phyloP scores from a whole-genome alignment of 1,139 yeast species.

The Magnusiomyces ingens region DNA sequence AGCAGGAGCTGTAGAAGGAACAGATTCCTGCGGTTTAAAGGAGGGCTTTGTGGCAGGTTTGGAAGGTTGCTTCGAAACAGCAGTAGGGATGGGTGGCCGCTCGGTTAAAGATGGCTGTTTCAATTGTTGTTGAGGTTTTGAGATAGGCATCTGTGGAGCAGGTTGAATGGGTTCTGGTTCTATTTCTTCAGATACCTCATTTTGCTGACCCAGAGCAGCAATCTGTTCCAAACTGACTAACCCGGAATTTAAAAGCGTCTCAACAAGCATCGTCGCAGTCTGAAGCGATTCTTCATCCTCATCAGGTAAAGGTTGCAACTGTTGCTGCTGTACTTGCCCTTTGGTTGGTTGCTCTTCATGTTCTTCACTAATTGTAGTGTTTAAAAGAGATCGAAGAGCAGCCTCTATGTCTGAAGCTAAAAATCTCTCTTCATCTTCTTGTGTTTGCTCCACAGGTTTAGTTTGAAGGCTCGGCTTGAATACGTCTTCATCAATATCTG shows the following conservation, averaged over 20 bases:
- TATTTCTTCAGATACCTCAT: background rate
- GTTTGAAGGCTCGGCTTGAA: background rate
- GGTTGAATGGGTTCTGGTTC: background rate
- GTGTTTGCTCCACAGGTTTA: background rate
- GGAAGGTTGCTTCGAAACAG: no score
- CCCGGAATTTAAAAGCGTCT: conserved; percentile 9
- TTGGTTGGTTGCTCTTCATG: background rate
- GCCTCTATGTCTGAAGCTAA: conserved; percentile 3
- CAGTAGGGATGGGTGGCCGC: background rate
- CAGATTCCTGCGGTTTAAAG: background rate
- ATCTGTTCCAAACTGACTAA: conserved; percentile 9
- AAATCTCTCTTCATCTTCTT: background rate
- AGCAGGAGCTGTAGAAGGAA: background rate
- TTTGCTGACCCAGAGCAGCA: background rate
- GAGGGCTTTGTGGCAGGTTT: background rate
- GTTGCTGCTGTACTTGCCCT: background rate
- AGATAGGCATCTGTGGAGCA: background rate
- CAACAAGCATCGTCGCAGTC: conserved; percentile 13
- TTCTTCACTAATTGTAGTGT: background rate
- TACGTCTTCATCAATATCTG: background rate
- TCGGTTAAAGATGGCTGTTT: background rate
- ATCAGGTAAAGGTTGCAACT: background rate
- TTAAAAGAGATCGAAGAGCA: background rate
- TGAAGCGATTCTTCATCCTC: conserved; percentile 10
- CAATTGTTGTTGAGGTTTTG: no score